Evolutionary conservation across 1,284 basidiomycete genomes (phyloP), one percentile per base, ranked within the genome.

Genomic region (Filobasidium uniguttulatum): DNA sequence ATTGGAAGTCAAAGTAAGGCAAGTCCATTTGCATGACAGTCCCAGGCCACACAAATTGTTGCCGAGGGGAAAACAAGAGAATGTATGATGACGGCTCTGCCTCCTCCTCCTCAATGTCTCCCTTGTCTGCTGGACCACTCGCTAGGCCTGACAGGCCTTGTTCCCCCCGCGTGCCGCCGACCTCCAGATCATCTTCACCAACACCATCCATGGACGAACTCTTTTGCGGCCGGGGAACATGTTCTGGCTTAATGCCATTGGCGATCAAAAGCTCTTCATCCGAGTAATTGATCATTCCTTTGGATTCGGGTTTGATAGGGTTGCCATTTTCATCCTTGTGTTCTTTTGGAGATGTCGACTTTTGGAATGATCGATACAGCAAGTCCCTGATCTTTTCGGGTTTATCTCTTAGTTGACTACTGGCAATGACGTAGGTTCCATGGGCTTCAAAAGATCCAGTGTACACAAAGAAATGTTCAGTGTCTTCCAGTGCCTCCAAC

Each of bases 401-500:
- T n/a, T 81, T 79, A 48, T 90, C 82, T 59, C 80, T 82, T 23
- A 98, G 75, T n/a, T 78, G 77, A 2, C 75, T 79, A 30, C 89
- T 83, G 9, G 88, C 94, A 49, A 98, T 75, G 56, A 98, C 80
- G 65, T 98, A 98, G n/a, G 84, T 82, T 10, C 90, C 90, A 23
- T 93, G 82, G 60, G 85, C 82, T 65, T 96, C 91, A 62, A 85
- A 84, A 1, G 76, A 76, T 56, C 85, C 79, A 1, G 91, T 96
- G 68, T 94, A 94, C 33, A 98, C 86, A 52, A 99, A 79, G 69
- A 94, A 86, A 65, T 98, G 93, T 59, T 87, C 88, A 4, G 89
- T 82, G 38, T 83, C 79, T 33, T 88, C 81, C 15, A 99, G 75
- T 10, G 77, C 76, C 19, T 81, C 74, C 55, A 98, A 83, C 65